A percentile compares a stretch with the other conserved stretches of the same genome.
Evolutionary conservation across 2,329 filamentous ascomycete species (phyloP).

Genomic region (Phoma sp.): DNA sequence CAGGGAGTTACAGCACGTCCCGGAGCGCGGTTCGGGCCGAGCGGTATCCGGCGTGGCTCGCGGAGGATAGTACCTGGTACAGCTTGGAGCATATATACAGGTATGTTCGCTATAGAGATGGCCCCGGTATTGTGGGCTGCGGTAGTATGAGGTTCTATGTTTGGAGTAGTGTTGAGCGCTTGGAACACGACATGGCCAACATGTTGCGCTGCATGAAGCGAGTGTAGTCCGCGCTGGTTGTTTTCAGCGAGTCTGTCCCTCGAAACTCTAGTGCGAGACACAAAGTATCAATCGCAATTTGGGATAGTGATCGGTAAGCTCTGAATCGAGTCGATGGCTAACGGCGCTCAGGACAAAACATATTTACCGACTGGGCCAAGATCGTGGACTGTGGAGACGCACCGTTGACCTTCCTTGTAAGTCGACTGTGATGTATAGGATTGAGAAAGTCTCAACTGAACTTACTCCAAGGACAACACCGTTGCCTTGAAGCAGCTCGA

Average conservation of each 20-base stretch:
- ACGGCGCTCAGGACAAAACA: conserved; percentile 46
- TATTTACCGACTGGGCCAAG: conserved; percentile 57
- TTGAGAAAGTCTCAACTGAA: neutral
- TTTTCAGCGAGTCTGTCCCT: neutral
- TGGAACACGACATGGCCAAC: neutral
- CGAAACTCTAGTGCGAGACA: neutral
- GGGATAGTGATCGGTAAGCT: neutral
- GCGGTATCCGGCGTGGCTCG: conserved; percentile 59
- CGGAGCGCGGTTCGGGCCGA: conserved; percentile 60
- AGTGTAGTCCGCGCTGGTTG: neutral
- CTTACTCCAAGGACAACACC: conserved; percentile 55
- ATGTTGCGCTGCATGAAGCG: neutral
- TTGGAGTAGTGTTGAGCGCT: neutral
- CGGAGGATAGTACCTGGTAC: conserved; percentile 52
- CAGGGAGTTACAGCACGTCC: conserved; percentile 59
- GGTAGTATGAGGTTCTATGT: neutral
- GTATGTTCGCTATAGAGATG: conserved; percentile 30
- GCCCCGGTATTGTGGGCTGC: neutral
- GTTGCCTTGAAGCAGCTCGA: conserved; percentile 61
- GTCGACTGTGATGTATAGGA: neutral
- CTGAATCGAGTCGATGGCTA: neutral
- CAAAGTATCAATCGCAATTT: neutral
- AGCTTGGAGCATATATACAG: conserved; percentile 58
- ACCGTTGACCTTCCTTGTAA: conserved; percentile 57
- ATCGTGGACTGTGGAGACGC: conserved; percentile 64